Evolutionary conservation across 768 basidiomycete genomes (phyloP), one percentile per base, ranked within the genome.

Genomic region (Russula vinacea): DNA sequence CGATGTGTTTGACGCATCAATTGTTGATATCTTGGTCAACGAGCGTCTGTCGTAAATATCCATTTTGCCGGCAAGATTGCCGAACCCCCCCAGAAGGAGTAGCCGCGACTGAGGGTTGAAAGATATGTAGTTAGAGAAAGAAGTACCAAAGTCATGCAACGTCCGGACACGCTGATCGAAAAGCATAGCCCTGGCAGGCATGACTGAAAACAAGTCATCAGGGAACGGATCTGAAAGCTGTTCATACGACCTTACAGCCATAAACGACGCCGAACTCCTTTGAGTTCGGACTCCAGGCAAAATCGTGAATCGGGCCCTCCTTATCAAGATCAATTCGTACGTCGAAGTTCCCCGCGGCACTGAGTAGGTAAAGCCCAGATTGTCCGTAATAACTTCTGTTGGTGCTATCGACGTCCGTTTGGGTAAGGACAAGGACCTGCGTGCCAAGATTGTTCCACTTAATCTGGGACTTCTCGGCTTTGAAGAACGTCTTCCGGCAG

Each of bases 351-450:
- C 96, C 95, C 10, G 92, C 89, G 19, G 94, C 86, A 67, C 88
- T 94, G 66, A 98, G 84, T 16, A 98, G 82, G 76, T 96, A 98
- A 71, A 99, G 78, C 58, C 92, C 92, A 2, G 95, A 97, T 79
- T 98, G 96, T 59, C 97, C 97, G 69, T 98, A 99, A 75, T 99
- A 99, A 71, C 89, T 94, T 83, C 92, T 97, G 75, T 96, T 96
- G 52, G 92, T 89, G 73, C 92, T 92, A 72, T 99, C 96, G 58
- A 98, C 95, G 71, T 99, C 97, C 5, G 95, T 96, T 72, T 95
- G 93, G 0, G 96, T 95, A 42, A 98, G 76, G 64, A 98, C 82
- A 60, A 99, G 79, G 2, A 95, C 89, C 71, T 92, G 92, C 0
- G 94, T 96, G 22, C 96, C 97, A 19, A 94, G 83, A 9, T 84